Percentiles rank a stretch among this genome's conserved stretches.
Evolutionary conservation across 257 asterid species (phyloP).

Genomic region (Penstemon eatonii): DNA sequence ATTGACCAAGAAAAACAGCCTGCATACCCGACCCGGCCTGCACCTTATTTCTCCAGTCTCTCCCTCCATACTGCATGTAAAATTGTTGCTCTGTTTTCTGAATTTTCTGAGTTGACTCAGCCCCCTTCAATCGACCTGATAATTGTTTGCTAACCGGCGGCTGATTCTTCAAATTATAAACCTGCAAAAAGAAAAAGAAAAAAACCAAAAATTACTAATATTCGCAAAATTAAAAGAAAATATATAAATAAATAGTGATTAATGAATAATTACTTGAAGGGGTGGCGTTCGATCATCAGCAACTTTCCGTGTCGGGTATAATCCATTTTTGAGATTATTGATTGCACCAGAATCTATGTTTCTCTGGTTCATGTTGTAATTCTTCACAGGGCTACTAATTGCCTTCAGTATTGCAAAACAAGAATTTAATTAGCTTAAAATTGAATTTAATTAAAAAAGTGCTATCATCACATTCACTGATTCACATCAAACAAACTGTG

Average conservation of each 20-base stretch:
- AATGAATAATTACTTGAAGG: constrained; percentile 21
- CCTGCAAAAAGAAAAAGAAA: constrained; percentile 12
- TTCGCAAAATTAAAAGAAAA: too few species aligned
- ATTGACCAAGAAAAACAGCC: constrained; percentile 70
- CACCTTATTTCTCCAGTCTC: constrained; percentile 31
- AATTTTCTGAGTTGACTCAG: constrained; percentile 41
- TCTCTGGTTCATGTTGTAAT: not conserved
- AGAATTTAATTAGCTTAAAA: not conserved
- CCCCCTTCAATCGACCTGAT: constrained; percentile 33
- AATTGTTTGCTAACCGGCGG: constrained; percentile 30
- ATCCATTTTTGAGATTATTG: constrained; percentile 1
- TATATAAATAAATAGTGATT: not conserved
- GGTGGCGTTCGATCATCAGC: constrained; percentile 16
- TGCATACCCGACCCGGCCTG: constrained; percentile 72
- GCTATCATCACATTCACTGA: not conserved
- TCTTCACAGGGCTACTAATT: constrained; percentile 3
- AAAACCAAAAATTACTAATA: too few species aligned
- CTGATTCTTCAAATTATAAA: constrained; percentile 49
- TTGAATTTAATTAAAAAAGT: not conserved
- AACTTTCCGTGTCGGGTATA: constrained; percentile 2
- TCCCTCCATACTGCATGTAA: constrained; percentile 30
- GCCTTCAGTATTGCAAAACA: constrained; percentile 15
- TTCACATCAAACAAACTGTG: not conserved
- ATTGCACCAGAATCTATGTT: constrained; percentile 9
- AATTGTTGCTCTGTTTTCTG: constrained; percentile 34